Base-by-base conservation (phyloP, 2,329 filamentous ascomycete species). In the Ophiosphaerella narmari region DNA sequence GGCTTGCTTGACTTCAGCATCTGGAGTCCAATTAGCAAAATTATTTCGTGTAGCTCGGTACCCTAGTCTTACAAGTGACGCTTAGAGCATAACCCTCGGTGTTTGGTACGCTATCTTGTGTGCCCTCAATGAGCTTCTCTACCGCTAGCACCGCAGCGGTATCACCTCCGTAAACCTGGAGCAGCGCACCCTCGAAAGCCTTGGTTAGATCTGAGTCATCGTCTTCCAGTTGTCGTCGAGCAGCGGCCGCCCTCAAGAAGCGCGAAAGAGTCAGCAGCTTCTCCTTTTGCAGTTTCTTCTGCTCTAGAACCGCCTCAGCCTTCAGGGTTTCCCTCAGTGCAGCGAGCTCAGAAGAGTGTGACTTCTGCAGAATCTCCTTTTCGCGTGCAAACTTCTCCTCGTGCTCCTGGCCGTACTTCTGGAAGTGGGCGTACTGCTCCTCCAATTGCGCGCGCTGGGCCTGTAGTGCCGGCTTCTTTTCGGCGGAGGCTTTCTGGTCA, bases 121-220 rank as follows among this genome's bases (percentile, higher is more conserved):
- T 80, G 31, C 88, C 89, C 50, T 90, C 80, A 47, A 91, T 88
- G 50, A 95, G 80, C 78, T 89, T 91, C 66, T 90, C 75, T 76
- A 91, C 91, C 48, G 88, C 84, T 46, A 83, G 77, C 21, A 94
- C 89, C 43, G 89, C 90, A 60, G 78, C 81, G 57, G 89, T 83
- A 65, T 93, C 89, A 39, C 90, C 90, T 39, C 85, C 84, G 74
- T 95, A 94, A 29, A 94, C 87, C 52, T 87, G 82, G 39, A 91
- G 79, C 50, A 95, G 79, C 31, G 90, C 86, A 44, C 89, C 89
- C 75, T 95, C 90, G 52, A 94, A 86, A 32, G 89, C 90, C 74
- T 86, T 85, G 74, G 86, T 90, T 77, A 93, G 88, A 49, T 91
- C 88, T 5, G 83, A 80, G 61, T 88, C 82, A 57, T 89, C 80